Percentiles rank a stretch among this genome's conserved stretches.
These are phyloP conservation scores for Rossbeevera mucosa DNA, from an alignment of 768 basidiomycete genomes.

Conservation along the genomic window DNA sequence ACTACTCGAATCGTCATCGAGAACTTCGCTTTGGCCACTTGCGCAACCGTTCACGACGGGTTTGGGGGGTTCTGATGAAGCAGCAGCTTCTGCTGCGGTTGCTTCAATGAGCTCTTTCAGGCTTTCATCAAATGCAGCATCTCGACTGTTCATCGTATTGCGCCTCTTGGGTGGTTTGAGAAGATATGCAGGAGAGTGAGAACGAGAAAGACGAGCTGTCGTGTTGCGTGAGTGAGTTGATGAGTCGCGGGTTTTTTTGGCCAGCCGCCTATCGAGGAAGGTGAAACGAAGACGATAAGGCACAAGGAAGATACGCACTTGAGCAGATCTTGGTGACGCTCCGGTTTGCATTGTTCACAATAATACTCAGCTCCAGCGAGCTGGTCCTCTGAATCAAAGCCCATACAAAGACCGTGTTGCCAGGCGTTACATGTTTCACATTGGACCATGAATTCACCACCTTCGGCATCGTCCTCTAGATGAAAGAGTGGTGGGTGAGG, in stretches of 20 bases:
- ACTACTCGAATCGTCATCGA: conserved; percentile 47
- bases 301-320: conserved; percentile 49
- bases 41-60: conserved; percentile 34
- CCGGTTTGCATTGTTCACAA: conserved; percentile 90
- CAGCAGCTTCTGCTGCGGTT: conserved; percentile 67
- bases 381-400: conserved; percentile 73
- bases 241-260: conserved; percentile 59
- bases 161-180: conserved; percentile 79
- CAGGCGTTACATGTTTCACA: conserved; percentile 97
- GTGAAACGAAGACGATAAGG: conserved; percentile 17
- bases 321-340: conserved; percentile 75
- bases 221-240: conserved; percentile 61
- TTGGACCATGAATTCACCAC: conserved; percentile 95
- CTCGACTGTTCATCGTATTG: conserved; percentile 97
- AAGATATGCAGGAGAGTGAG: conserved; percentile 59
- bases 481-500: conserved; percentile 27
- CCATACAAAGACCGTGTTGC: conserved; percentile 98
- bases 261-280: conserved; percentile 47
- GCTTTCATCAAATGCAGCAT: conserved; percentile 90
- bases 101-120: conserved; percentile 72
- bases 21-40: conserved; percentile 38
- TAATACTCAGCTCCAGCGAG: conserved; percentile 83
- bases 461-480: conserved; percentile 70
- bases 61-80: conserved; percentile 40
- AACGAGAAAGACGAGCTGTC: conserved; percentile 62